These are phyloP conservation scores for Ophiostoma piceae DNA, from an alignment of 2,329 filamentous ascomycete species.

Conservation along the genomic window DNA sequence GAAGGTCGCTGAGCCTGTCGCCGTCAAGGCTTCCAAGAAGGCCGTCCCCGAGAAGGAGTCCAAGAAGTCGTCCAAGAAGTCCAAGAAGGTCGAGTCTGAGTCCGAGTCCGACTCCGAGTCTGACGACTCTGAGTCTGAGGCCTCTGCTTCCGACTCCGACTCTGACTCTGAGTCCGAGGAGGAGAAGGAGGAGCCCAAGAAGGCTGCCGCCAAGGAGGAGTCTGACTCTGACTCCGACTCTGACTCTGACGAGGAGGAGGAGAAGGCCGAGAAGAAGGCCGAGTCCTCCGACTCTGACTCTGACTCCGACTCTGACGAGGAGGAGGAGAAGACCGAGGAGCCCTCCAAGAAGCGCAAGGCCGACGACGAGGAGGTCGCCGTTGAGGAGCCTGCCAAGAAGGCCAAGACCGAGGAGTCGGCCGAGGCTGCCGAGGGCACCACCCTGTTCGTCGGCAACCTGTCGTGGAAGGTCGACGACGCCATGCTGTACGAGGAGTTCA, in stretches of 20 bases:
- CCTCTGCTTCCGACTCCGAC: conserved; percentile 30
- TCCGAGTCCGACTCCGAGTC: conserved; percentile 28
- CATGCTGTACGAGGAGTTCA: conserved; percentile 73
- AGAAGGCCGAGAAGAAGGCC: conserved; percentile 36
- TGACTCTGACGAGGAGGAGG: conserved; percentile 30
- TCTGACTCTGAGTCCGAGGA: conserved; percentile 32
- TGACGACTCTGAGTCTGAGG: conserved; percentile 23
- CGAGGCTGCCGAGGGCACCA: conserved; percentile 39
- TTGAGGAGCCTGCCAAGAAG: conserved; percentile 63
- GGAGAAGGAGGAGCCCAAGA: conserved; percentile 36
- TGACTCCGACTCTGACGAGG: conserved; percentile 31
- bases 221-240: conserved; percentile 30
- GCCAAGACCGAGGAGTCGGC: conserved; percentile 39
- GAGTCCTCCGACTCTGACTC: conserved; percentile 32
- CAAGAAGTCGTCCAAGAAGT: conserved; percentile 52
- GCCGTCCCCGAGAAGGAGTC: conserved; percentile 48
- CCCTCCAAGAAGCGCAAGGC: conserved; percentile 64
- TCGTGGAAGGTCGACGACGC: conserved; percentile 89
- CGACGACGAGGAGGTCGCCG: conserved; percentile 43
- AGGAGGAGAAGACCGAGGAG: conserved; percentile 42
- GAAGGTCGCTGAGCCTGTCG: conserved; percentile 14
- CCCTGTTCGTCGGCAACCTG: conserved; percentile 84
- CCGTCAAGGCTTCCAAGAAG: conserved; percentile 37
- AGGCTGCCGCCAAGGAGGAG: conserved; percentile 20
- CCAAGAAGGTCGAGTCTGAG: conserved; percentile 35